Base-by-base conservation (phyloP, 2,329 filamentous ascomycete species). In the Zasmidium cellare region DNA sequence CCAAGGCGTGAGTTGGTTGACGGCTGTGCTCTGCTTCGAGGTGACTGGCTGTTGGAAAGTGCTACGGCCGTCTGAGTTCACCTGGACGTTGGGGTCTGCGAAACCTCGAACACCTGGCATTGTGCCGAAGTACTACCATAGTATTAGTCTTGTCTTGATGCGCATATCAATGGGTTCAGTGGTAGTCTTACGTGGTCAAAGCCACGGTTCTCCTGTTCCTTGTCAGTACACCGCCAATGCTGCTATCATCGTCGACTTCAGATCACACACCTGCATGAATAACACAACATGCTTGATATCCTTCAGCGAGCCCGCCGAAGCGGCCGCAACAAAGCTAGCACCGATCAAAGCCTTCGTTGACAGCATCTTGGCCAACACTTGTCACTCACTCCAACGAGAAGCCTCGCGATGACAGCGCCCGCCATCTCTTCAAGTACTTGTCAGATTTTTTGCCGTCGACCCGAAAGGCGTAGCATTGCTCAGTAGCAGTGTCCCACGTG, bases 11-110 rank as follows among this genome's bases (percentile, higher is more conserved):
- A 9, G 79, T 74, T 25, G 74, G 65, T 3, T 69, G 75, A 77
- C 59, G 79, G 66, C 9, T 60, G 46, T 46, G 31, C 31, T 52
- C 19, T 52, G 25, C 12, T 28, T 44, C 9, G 50, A 41, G 28
- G 50, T 7, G 25, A 52, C 50, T 3, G 50, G 28, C 19, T 52
- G 50, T 23, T 52, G 50, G 24, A 52, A 52, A 12, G 50, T 52
- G 19, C 19, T 41, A 11, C 50, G 28, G 18, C 23, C 47, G 28
- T 44, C 46, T 60, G 1, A 72, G 48, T 62, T 64, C 5, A 65
- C 51, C 31, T 64, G 59, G 14, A 60, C 62, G 55, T 84, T 84
- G 6, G 82, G 81, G 61, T 84, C 82, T 23, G 77, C 77, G 67
- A 84, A 53, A 19, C 55, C 52, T 18, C 52, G 52, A 20, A 56